Evolutionary conservation across 2,329 filamentous ascomycete genomes (phyloP), one percentile per base, ranked within the genome.

Genomic region (Fusarium dimerum): DNA sequence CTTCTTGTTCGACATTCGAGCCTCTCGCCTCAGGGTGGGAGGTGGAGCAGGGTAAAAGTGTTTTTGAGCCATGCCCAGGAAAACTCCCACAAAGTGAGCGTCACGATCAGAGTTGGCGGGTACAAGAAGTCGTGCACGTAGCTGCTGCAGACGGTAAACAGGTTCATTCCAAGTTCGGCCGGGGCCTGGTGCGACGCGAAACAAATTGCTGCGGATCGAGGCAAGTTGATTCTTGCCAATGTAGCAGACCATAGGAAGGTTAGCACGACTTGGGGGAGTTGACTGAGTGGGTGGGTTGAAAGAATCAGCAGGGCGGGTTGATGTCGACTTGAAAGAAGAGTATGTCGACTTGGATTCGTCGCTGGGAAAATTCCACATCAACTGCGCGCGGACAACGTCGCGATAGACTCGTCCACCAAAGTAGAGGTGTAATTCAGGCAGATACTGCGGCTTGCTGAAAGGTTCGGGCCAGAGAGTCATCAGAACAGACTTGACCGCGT

Each of bases 31-130:
- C 10, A 54, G 52, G 1, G 57, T 57, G 13, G 55, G 41, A 16
- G 53, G 32, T 15, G 65, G 67, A 16, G 40, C 34, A 10, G 55
- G 57, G 61, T 84, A 83, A 51, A 80, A 81, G 43, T 79, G 74
- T 9, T 74, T 72, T 59, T 85, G 82, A 8, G 82, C 82, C 77
- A 85, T 80, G 43, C 78, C 77, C 12, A 85, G 59, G 51, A 84
- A 77, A 41, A 78, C 73, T 17, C 75, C 80, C 6, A 81, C 70
- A 36, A 83, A 71, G 51, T 81, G 77, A 1, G 78, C 71, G 59
- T 85, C 82, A 44, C 80, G 76, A 45, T 83, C 75, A 2, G 66
- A 54, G 45, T 83, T 73, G 3, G 68, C 63, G 0, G 82, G 82
- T 4, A 77, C 51, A 5, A 84, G 68, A 43, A 69, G 68, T 61